Base-by-base conservation (phyloP, 176 grass and related monocot species). In the Leersia perrieri region DNA sequence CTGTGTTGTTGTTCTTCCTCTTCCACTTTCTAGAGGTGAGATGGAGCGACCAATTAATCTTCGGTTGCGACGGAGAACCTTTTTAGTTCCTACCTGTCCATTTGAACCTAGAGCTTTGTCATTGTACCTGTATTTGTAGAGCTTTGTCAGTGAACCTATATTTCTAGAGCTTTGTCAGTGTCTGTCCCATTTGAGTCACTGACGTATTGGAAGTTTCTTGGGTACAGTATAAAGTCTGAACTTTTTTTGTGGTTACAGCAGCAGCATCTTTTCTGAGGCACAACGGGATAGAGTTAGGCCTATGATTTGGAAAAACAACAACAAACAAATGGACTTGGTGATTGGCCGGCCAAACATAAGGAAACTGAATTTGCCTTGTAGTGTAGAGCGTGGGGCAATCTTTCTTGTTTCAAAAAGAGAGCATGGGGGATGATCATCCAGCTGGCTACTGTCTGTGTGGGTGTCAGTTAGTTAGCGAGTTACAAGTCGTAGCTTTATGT, bases 151-250 rank as follows among this genome's bases (percentile, higher is more conserved):
- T n/a, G n/a, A n/a, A 58, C n/a, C 6, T 58, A n/a, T 58, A 58
- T n/a, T 53, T 22, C 49, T 45, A 45, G 6, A 2, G n/a, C 12
- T 32, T 55, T 75, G 71, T 75, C 16, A 11, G 36, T 18, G 22
- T 29, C 29, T 51, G 70, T 63, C 57, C 27, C 10, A 4, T n/a
- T 53, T 5, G 49, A 53, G 4, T 20, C 31, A 39, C 39, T 39
- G 42, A 10, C 25, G 9, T 6, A 67, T 16, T 75, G 81, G 61
- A 83, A 83, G 44, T 18, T 75, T 67, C 66, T 1, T 68, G 60
- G 62, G 33, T 53, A 20, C 10, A 36, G 2, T n/a, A 18, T 23
- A 28, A 81, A 33, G 53, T 69, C 66, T 69, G 16, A 70, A 2
- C 22, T 26, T 68, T 60, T 34, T 26, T 13, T 60, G 60, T 58